Evolutionary conservation across 495 filamentous ascomycete species (phyloP), one percentile per base, ranked within the genome.

Genomic region (Penicillium cataractarum): DNA sequence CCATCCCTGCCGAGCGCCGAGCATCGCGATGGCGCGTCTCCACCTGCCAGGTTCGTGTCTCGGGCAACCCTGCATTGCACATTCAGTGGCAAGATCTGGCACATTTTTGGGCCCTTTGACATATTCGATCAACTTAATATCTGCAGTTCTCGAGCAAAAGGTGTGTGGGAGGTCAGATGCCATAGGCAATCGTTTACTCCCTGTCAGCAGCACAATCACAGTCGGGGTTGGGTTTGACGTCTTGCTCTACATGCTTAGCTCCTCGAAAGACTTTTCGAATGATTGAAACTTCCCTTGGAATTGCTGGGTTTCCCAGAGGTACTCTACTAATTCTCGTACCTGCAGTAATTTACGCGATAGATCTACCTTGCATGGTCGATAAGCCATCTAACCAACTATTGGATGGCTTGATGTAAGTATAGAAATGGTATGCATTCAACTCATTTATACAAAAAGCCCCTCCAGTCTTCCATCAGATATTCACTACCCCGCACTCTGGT

Each of bases 11-110:
- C 46, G 10, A 33, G 42, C 22, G 27, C 33, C 35, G 32, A 42
- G 46, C 46, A 54, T 54, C 51, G 51, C 51, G 6, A 29, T 52
- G 15, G 46, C 57, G 62, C 52, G 57, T 56, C 59, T 60, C 64
- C 66, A 66, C 65, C 62, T 50, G 65, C 58, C 55, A 59, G 55
- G 53, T 39, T 40, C 21, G 56, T 27, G 50, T 48, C 54, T 58
- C 35, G 48, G 55, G 60, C 60, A 63, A 63, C 60, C 60, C 60
- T 63, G 46, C 60, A 63, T 63, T 57, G 55, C n/a, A 54, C 42
- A 31, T 27, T 50, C 21, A 26, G 29, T 50, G 46, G 24, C 46
- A 50, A 50, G 21, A 24, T 24, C n/a, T 50, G 46, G 21, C 46
- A 50, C 5, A 27, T 27, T 50, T 50, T 50, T 50, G 12, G 26